Evolutionary conservation across 495 filamentous ascomycete species (phyloP).

Genomic region (Aspergillus ostianus): DNA sequence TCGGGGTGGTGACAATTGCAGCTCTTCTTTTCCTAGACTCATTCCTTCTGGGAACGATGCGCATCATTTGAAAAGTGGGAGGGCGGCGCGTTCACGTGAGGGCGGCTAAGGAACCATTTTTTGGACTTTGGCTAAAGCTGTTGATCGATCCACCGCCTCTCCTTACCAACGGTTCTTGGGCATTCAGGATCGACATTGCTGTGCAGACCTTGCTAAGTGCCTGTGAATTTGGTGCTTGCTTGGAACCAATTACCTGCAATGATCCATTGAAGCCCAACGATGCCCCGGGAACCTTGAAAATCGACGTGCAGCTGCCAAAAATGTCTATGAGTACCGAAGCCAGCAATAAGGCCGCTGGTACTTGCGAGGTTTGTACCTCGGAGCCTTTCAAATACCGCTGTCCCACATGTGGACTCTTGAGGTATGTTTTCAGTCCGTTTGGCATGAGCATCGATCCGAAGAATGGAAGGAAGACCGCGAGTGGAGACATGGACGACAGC

Average conservation of each 20-base stretch:
- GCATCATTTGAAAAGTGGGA: neutral
- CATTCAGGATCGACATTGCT: slow-evolving; percentile 1
- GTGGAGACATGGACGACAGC: neutral
- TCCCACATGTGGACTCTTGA: slow-evolving; percentile 58
- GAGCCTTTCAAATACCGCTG: slow-evolving; percentile 65
- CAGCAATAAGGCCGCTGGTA: slow-evolving; percentile 27
- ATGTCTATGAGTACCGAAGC: neutral
- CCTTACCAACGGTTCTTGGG: neutral
- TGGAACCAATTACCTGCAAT: neutral
- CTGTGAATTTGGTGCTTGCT: neutral
- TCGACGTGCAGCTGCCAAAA: slow-evolving; percentile 3
- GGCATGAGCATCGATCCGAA: neutral
- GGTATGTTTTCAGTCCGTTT: slow-evolving; percentile 42
- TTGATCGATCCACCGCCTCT: neutral
- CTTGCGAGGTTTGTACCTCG: slow-evolving; percentile 58
- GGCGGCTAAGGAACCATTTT: neutral
- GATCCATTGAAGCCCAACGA: slow-evolving; percentile 1
- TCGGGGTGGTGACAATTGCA: neutral
- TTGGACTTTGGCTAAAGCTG: neutral
- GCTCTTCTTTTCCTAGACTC: neutral
- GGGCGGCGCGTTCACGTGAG: neutral
- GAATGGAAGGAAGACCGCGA: neutral
- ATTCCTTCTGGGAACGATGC: neutral
- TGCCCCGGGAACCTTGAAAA: slow-evolving; percentile 12
- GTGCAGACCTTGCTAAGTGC: neutral